Evolutionary conservation across 2,329 filamentous ascomycete species (phyloP), one percentile per base, ranked within the genome.

Genomic region (Hypocreales sp.): DNA sequence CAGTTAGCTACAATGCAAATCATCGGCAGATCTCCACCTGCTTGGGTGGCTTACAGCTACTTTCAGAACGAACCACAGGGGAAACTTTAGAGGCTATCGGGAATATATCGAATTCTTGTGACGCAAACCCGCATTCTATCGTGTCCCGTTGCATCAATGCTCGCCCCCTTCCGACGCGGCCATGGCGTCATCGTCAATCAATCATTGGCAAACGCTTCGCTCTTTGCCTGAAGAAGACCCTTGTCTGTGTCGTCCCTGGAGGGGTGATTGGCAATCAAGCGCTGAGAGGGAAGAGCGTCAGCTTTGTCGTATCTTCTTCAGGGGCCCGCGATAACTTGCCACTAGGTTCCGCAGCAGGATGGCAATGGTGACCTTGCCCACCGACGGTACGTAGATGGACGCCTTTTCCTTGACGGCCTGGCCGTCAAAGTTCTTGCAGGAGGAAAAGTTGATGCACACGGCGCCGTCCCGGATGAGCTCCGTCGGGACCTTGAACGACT

Each of bases 381-480:
- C 92, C 0, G 87, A 90, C 2, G 90, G 90, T 12, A 95, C 86
- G 44, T 94, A 98, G 44, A 98, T 92, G 5, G 83, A 84, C 2
- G 90, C 90, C 60, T 86, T 92, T 51, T 94, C 80, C 58, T 93
- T 95, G 39, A 95, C 74, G 25, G 80, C 79, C 0, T 79, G 74
- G 1, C 66, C 67, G 34, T 77, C 76, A 54, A 95, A 95, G 58
- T 98, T 95, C 61, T 86, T 82, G 54, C 80, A 83, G 27, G 82
- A 93, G 7, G 84, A 92, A 52, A 98, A 95, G 58, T 98, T 98
- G 60, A 98, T 86, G 64, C 90, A 98, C n/a, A 93, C 82, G 17
- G 82, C 86, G 25, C 90, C 90, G 31, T 93, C 81, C 25, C 83
- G 72, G 43, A 98, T 64, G 35, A 90, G 60, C 27, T 81, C 70